Percentiles rank a stretch among this genome's conserved stretches.
These are phyloP conservation scores for Colletotrichum destructivum DNA, from an alignment of 2,329 filamentous ascomycete genomes.

Conservation along the genomic window DNA sequence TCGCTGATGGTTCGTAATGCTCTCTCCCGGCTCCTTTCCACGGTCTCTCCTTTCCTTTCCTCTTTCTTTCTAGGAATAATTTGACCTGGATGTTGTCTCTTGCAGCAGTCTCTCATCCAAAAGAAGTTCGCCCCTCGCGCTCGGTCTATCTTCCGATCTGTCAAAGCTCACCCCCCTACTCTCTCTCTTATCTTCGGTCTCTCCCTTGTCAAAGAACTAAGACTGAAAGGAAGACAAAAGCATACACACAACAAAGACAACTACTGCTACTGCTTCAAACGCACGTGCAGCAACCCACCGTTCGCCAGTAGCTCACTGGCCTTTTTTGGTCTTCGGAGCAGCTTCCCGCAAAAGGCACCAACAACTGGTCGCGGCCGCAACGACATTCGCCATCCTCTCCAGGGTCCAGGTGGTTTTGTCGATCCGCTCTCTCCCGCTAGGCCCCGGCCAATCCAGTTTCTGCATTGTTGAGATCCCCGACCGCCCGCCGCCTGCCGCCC, in stretches of 20 bases:
- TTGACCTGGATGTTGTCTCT: conserved; percentile 1
- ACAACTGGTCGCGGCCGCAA: neutral
- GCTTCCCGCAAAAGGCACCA: neutral
- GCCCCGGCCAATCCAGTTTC: conserved; percentile 31
- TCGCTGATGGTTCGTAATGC: conserved; percentile 5
- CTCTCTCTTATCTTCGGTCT: neutral
- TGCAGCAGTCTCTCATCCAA: neutral
- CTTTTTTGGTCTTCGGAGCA: neutral
- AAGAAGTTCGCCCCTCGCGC: conserved; percentile 9
- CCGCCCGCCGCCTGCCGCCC: conserved; percentile 21
- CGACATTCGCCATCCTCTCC: conserved; percentile 15
- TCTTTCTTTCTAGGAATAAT: neutral
- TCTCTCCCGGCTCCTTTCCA: conserved; percentile 5
- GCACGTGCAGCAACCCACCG: conserved; percentile 6
- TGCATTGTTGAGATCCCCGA: conserved; percentile 39
- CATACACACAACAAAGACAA: neutral
- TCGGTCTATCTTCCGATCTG: conserved; percentile 9
- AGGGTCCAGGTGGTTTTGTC: conserved; percentile 33
- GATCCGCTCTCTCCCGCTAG: conserved; percentile 28
- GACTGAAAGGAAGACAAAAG: neutral
- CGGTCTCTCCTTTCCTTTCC: neutral
- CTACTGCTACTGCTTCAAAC: neutral
- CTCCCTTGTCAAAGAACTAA: neutral
- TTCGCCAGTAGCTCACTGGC: neutral
- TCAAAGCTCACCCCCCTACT: conserved; percentile 8